Conservation (phyloP, 1,139 yeast species). For the Taphrina flavorubra region DNA sequence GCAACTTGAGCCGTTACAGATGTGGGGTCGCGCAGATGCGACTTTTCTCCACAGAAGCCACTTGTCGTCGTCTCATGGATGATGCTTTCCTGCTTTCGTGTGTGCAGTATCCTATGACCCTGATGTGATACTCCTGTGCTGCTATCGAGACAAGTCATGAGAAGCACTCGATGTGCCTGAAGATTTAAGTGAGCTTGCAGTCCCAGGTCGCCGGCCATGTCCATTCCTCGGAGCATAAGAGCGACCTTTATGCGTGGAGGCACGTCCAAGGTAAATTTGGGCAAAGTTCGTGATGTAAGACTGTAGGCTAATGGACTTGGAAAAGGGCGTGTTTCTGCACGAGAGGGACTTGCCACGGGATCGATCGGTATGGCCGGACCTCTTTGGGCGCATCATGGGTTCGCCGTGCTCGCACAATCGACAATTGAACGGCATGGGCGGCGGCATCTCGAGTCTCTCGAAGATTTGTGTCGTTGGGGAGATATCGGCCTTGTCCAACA, state of each 20-base stretch:
- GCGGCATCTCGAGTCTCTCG: constrained; percentile 19
- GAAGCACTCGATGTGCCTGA: too few relatives aligned
- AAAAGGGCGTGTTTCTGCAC: constrained; percentile 16
- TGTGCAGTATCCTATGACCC: too few relatives aligned
- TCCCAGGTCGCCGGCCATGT: not conserved
- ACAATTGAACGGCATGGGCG: constrained; percentile 29
- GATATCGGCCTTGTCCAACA: not conserved
- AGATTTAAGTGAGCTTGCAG: too few relatives aligned
- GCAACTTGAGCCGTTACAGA: too few relatives aligned
- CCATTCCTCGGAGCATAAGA: constrained; percentile 4
- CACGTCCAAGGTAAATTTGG: constrained; percentile 3
- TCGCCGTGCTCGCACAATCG: constrained; percentile 18
- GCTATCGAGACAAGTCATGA: too few relatives aligned
- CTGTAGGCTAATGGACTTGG: not conserved
- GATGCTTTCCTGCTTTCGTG: too few relatives aligned
- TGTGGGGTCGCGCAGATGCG: not conserved
- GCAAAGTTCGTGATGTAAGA: not conserved
- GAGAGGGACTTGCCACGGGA: constrained; percentile 11
- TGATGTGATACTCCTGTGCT: too few relatives aligned
- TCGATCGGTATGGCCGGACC: constrained; percentile 20
- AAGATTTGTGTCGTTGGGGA: constrained; percentile 12
- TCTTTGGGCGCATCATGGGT: constrained; percentile 21
- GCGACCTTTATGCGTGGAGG: constrained; percentile 25
- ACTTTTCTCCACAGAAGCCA: not conserved
- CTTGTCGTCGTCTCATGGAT: not conserved